Evolutionary conservation across 257 asterid species (phyloP), one percentile per base, ranked within the genome.

Genomic region (Solanum chilense): DNA sequence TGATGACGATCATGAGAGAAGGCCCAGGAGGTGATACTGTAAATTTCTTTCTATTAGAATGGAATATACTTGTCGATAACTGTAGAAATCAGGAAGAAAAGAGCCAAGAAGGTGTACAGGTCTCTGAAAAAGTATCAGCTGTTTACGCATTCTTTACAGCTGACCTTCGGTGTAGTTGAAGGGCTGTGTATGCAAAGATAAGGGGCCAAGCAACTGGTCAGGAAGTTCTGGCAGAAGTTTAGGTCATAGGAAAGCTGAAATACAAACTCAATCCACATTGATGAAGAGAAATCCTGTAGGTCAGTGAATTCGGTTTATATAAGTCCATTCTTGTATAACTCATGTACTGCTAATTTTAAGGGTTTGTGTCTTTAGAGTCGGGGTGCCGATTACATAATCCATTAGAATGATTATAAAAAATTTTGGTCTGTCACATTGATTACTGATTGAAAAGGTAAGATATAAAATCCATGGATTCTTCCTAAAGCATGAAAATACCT

Each of bases 1-100:
- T 62, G 96, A 91, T 9, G 94, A 91, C 11, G 96, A 92, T 37
- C 94, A 92, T 69, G 91, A 81, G 85, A 81, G 87, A 73, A 87
- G 44, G 68, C 85, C 87, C 16, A 86, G 66, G 68, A 86, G 94
- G 88, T 91, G 86, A 91, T 89, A 33, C 49, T 74, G 88, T 56
- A 87, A 74, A 35, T 45, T 44, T n/a, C 85, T 45, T 69, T 62
- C 62, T 31, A 49, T 44, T 74, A 44, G 45, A 20, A 86, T 82
- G 75, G 58, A 44, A 16, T 87, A 87, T 82, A 76, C 60, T 83
- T 45, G 60, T 71, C 16, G 11, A 31, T 86, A 87, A 70, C 86
- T 91, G 88, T 90, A 87, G 90, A 92, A 80, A 87, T 66, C 69
- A 87, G 91, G 64, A 86, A 74, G 44, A 47, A 90, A 89, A 68